These are phyloP conservation scores for Clonostachys chloroleuca DNA, from an alignment of 2,329 filamentous ascomycete species.

Conservation along the genomic window DNA sequence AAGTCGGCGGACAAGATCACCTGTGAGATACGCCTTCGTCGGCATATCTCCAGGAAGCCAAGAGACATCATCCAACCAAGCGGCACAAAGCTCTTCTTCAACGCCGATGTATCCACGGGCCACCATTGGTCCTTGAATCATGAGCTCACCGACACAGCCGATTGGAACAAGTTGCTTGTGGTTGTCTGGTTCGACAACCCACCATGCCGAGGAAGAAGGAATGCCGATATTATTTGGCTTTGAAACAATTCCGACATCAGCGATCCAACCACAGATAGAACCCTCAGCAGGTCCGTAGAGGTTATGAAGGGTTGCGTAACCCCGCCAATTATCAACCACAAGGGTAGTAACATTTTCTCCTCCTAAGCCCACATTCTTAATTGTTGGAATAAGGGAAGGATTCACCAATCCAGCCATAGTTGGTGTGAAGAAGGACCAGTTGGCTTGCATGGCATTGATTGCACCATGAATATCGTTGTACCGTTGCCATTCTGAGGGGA, in stretches of 20 bases:
- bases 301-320: slow-evolving; percentile 3
- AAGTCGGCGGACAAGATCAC: slow-evolving; percentile 7
- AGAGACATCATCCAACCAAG: slow-evolving; percentile 6
- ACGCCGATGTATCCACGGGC: slow-evolving; percentile 12
- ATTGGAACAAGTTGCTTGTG: slow-evolving; percentile 9
- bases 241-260: not conserved
- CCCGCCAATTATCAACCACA: slow-evolving; percentile 8
- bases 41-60: not conserved
- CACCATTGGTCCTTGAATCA: slow-evolving; percentile 11
- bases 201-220: slow-evolving; percentile 4
- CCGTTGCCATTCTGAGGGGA: slow-evolving; percentile 48
- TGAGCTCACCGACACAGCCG: slow-evolving; percentile 14
- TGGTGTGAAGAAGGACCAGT: not conserved
- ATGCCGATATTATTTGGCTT: not conserved
- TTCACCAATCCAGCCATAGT: not conserved
- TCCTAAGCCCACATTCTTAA: slow-evolving; percentile 3
- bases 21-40: slow-evolving; percentile 8
- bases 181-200: slow-evolving; percentile 10
- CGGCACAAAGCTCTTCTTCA: slow-evolving; percentile 5
- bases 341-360: slow-evolving; percentile 7
- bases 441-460: not conserved
- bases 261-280: not conserved
- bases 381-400: slow-evolving; percentile 1
- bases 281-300: not conserved
- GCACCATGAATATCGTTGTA: slow-evolving; percentile 36